Conservation (phyloP, 495 filamentous ascomycete species). For the Aspergillus sclerotioniger region DNA sequence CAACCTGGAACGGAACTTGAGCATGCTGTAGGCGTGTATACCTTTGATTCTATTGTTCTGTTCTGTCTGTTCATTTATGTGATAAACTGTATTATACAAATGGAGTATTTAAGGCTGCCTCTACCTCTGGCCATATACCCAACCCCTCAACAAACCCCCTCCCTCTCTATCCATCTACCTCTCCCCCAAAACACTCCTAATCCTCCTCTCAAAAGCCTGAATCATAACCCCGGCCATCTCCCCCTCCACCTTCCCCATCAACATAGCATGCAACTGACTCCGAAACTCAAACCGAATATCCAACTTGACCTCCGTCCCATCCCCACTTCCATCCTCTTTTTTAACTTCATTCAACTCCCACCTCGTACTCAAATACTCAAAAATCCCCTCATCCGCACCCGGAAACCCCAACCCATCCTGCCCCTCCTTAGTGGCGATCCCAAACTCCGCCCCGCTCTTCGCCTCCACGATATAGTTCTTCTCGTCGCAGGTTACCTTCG, state of each 20-base stretch:
- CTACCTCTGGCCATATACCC: not conserved
- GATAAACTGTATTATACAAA: conserved; percentile 32
- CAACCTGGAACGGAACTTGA: conserved; percentile 29
- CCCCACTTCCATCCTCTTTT: conserved; percentile 29
- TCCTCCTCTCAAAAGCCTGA: conserved; percentile 85
- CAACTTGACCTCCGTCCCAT: conserved; percentile 68
- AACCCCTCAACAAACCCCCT: not conserved
- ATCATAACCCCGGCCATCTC: conserved; percentile 87
- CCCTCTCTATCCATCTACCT: not conserved
- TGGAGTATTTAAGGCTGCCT: no score
- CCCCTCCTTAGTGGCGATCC: conserved; percentile 8
- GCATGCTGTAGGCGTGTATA: conserved; percentile 34
- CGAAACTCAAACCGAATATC: conserved; percentile 76
- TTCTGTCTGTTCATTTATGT: conserved; percentile 17
- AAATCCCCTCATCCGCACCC: conserved; percentile 54
- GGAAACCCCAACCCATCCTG: conserved; percentile 30
- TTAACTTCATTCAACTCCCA: conserved; percentile 61
- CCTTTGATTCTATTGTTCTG: no score
- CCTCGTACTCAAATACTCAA: conserved; percentile 71
- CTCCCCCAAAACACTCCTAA: conserved; percentile 49
- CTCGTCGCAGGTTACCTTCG: conserved; percentile 69
- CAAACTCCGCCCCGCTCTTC: conserved; percentile 58
- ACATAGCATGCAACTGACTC: conserved; percentile 76
- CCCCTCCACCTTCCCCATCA: conserved; percentile 76
- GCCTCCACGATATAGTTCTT: conserved; percentile 66